Conservation (phyloP, 768 basidiomycete genomes). For the Lyophyllum shimeji region DNA sequence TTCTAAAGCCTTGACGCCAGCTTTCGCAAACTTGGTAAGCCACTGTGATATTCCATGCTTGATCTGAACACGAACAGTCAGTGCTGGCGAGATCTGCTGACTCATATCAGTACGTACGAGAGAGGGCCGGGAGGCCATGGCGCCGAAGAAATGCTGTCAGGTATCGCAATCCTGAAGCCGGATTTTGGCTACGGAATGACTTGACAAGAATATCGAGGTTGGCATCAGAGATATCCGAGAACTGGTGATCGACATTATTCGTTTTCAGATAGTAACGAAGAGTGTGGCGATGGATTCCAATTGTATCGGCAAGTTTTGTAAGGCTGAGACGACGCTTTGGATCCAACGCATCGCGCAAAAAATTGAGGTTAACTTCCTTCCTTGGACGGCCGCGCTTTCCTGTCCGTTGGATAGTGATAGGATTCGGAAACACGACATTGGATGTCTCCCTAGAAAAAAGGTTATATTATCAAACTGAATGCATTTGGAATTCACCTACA, state of each 20-base stretch:
- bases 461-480: too few species aligned
- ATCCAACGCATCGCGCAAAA: not conserved
- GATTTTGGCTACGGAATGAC: constrained; percentile 19
- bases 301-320: not conserved
- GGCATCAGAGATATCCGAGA: constrained; percentile 1
- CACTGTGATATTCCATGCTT: too few species aligned
- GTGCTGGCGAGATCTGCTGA: too few species aligned
- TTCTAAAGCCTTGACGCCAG: too few species aligned
- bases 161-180: constrained; percentile 27
- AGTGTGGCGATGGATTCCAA: not conserved
- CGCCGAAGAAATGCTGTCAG: constrained; percentile 24
- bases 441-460: too few species aligned
- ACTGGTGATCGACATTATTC: not conserved
- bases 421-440: too few species aligned
- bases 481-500: too few species aligned
- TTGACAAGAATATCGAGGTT: constrained; percentile 1
- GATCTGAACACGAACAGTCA: too few species aligned
- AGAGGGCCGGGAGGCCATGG: constrained; percentile 24
- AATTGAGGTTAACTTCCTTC: not conserved
- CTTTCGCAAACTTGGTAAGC: too few species aligned
- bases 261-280: not conserved
- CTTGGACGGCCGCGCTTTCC: not conserved
- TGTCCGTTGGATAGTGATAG: not conserved
- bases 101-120: too few species aligned
- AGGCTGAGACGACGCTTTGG: not conserved